Base-by-base conservation (phyloP, 192 early-diverging fungal species). In the Gonapodya prolifera region DNA sequence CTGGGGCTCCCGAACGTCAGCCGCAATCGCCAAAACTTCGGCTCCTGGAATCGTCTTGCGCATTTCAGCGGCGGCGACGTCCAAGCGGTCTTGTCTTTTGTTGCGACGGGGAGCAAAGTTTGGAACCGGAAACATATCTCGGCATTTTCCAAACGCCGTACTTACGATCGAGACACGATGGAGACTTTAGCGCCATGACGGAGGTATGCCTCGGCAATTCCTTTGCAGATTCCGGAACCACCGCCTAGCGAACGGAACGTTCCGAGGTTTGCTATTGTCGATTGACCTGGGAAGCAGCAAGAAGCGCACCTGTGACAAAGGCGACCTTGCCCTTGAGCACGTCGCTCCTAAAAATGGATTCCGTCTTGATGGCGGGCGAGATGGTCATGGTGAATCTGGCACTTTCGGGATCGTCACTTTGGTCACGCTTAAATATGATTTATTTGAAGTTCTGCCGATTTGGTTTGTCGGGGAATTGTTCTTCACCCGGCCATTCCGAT, bases 141-240 rank as follows among this genome's bases (percentile, higher is more conserved):
- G 35, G 30, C 75, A 1, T 29, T 29, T 2, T 69, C 69, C 1
- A 35, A 61, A 73, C 28, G 29, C n/a, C n/a, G n/a, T n/a, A n/a
- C n/a, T n/a, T n/a, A n/a, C 76, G 1, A 70, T 32, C 33, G 76
- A 71, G 35, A 81, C 69, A 35, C 69, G 77, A 69, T 69, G 32
- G 73, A 81, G 1, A 75, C 80, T 71, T 30, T 90, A 36, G 84
- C 83, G 30, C 89, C 88, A 71, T 87, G 90, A 69, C 85, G 82
- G 77, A 89, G 80, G 77, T 90, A 79, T 61, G 90, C 88, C 78
- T 90, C 88, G 1, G 87, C 84, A 87, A 92, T 91, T 17, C 83
- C 86, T 75, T 84, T 85, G 79, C 91, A 91, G 71, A 92, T 91
- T 75, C 91, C 90, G 36, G 84, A 86, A 73, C 90, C 91, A n/a